Conservation (phyloP, 345 rosid species). For the Bruguiera parviflora region DNA sequence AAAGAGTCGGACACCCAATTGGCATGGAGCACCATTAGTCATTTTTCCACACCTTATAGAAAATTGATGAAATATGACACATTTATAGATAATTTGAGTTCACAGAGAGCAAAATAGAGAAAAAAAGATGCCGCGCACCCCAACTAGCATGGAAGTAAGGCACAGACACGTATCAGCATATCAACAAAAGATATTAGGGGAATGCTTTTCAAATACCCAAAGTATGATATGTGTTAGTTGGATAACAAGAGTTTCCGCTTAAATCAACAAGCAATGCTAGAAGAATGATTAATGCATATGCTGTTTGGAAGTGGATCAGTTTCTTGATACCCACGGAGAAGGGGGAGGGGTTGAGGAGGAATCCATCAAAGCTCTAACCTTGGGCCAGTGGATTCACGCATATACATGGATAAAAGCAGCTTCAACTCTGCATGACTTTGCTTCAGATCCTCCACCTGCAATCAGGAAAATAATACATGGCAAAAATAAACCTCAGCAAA, state of each 20-base stretch:
- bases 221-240: too few relatives aligned
- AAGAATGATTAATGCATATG: too few relatives aligned
- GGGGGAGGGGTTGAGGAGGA: neutral
- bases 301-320: too few relatives aligned
- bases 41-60: neutral
- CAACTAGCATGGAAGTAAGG: neutral
- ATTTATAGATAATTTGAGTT: neutral
- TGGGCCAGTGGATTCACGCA: conserved; percentile 66
- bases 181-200: too few relatives aligned
- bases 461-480: neutral
- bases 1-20: neutral
- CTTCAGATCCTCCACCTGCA: conserved; percentile 69
- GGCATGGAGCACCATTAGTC: neutral
- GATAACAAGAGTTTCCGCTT: too few relatives aligned
- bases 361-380: conserved; percentile 39
- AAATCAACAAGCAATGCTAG: too few relatives aligned
- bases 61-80: neutral
- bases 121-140: neutral
- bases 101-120: neutral
- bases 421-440: conserved; percentile 72
- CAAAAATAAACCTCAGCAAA: too few relatives aligned
- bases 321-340: too few relatives aligned
- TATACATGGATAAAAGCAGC: conserved; percentile 79
- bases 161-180: too few relatives aligned
- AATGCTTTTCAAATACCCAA: too few relatives aligned